Conservation (phyloP, 2,329 filamentous ascomycete genomes). For the Trichoderma sp. region DNA sequence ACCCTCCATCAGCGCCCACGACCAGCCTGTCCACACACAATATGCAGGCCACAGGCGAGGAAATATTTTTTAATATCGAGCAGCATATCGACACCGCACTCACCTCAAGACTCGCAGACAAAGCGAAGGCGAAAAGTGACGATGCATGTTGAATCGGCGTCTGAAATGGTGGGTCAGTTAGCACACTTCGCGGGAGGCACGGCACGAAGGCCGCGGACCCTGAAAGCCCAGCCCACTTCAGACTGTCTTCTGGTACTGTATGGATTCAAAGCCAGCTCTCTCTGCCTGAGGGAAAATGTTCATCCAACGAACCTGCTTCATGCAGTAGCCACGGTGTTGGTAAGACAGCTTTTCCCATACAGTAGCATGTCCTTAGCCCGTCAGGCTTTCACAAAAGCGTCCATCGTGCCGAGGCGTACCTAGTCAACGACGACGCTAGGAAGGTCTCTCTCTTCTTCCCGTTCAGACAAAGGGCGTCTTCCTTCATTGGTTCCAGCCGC, state of each 20-base stretch:
- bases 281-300: background rate
- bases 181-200: constrained; percentile 20
- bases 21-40: background rate
- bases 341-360: background rate
- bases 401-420: constrained; percentile 12
- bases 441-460: background rate
- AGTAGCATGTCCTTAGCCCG: background rate
- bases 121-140: background rate
- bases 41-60: constrained; percentile 9
- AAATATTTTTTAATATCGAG: background rate
- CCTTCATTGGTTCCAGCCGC: background rate
- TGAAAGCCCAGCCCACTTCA: background rate
- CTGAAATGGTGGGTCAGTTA: background rate
- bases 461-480: background rate
- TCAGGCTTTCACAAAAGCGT: background rate
- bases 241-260: background rate
- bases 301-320: background rate
- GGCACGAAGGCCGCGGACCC: constrained; percentile 22
- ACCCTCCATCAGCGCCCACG: constrained; percentile 6
- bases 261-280: background rate
- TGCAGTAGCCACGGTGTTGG: background rate
- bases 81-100: background rate
- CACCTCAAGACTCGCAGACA: background rate
- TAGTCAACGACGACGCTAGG: constrained; percentile 1
- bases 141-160: background rate